Percentiles rank a stretch among this genome's conserved stretches.
Conservation (phyloP, 1,139 yeast species). For the Magnusiomyces sp. region DNA sequence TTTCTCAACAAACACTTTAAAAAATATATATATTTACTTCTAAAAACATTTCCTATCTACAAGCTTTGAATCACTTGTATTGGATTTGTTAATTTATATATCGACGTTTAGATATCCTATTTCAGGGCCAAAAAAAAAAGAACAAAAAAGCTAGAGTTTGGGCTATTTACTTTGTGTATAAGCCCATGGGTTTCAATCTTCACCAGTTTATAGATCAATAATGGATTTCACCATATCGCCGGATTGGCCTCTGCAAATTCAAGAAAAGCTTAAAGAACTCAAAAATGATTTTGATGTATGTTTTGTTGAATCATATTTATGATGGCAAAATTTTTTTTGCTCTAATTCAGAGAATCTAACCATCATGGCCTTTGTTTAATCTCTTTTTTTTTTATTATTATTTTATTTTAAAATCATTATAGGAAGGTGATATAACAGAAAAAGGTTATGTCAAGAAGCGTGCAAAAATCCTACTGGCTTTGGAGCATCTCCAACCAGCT, state of each 20-base stretch:
- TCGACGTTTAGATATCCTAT: no score
- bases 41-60: no score
- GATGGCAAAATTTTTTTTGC: constrained; percentile 1
- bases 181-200: no score
- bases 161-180: no score
- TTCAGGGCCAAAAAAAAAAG: no score
- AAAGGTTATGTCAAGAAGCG: constrained; percentile 59
- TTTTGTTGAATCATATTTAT: neutral
- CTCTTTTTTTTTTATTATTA: neutral
- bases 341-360: neutral
- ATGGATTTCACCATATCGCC: constrained; percentile 40
- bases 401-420: no score
- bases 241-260: constrained; percentile 31
- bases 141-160: no score
- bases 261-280: constrained; percentile 37
- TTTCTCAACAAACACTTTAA: no score
- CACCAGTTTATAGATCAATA: no score
- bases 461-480: constrained; percentile 36
- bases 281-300: constrained; percentile 38
- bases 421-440: constrained; percentile 59
- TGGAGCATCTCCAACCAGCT: constrained; percentile 12
- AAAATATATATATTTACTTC: no score
- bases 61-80: no score
- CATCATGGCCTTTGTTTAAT: neutral
- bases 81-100: neutral